Conservation (phyloP, 805 yeast species). For the Saturnispora hagleri region DNA sequence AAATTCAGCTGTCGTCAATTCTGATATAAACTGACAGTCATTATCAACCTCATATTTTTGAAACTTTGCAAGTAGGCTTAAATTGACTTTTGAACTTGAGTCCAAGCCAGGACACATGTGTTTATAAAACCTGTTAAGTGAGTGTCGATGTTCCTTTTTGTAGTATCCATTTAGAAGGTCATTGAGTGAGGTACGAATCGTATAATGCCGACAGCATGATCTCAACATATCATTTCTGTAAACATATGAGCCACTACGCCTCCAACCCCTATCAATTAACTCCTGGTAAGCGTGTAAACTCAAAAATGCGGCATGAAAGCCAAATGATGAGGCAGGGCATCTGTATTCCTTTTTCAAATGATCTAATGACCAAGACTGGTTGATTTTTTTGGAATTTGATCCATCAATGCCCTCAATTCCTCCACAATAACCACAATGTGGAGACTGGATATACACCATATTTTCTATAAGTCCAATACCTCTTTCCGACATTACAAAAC, state of each 20-base stretch:
- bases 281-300: constrained; percentile 48
- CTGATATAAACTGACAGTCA: constrained; percentile 1
- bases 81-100: background rate
- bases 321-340: constrained; percentile 21
- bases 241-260: constrained; percentile 63
- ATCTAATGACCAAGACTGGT: constrained; percentile 25
- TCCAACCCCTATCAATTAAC: constrained; percentile 63
- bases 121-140: constrained; percentile 50
- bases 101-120: constrained; percentile 18
- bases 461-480: background rate
- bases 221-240: constrained; percentile 55
- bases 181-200: constrained; percentile 54
- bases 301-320: constrained; percentile 16
- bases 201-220: constrained; percentile 71
- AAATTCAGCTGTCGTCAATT: constrained; percentile 41
- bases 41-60: background rate
- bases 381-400: constrained; percentile 24
- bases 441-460: constrained; percentile 29
- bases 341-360: constrained; percentile 5
- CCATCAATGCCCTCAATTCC: constrained; percentile 1
- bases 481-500: background rate
- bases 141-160: constrained; percentile 58
- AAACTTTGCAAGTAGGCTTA: background rate
- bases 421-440: constrained; percentile 69
- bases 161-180: constrained; percentile 30